phyloP scores from a whole-genome alignment of 495 filamentous ascomycete genomes.

The Glutinoglossum americanum region DNA sequence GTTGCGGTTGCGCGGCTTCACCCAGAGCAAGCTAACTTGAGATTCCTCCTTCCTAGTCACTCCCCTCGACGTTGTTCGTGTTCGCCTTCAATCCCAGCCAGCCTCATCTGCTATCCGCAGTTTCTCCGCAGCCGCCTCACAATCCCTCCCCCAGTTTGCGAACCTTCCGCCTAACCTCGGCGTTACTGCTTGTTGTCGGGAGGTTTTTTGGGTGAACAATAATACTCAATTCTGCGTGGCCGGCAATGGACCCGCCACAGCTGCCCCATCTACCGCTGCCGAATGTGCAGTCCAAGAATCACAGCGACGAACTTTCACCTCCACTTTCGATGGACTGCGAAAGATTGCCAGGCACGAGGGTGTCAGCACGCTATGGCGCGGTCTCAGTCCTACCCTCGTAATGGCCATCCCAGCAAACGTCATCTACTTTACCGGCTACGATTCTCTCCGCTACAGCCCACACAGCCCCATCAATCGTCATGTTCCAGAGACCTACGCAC shows the following conservation, averaged over 20 bases:
- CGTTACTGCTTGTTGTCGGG: conserved; percentile 85
- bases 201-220: conserved; percentile 92
- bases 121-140: conserved; percentile 9
- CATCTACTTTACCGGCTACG: conserved; percentile 98
- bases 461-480: conserved; percentile 40
- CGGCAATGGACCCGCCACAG: conserved; percentile 11
- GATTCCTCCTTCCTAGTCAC: conserved; percentile 37
- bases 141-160: conserved; percentile 30
- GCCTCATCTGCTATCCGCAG: conserved; percentile 16
- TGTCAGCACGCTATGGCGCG: conserved; percentile 69
- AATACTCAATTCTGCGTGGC: conserved; percentile 56
- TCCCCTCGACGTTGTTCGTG: conserved; percentile 87
- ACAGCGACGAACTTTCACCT: conserved; percentile 62
- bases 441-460: conserved; percentile 59
- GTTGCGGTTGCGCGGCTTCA: no score
- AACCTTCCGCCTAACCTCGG: conserved; percentile 57
- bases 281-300: conserved; percentile 79
- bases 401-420: conserved; percentile 95
- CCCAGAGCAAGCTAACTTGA: conserved; percentile 9
- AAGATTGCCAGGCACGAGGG: conserved; percentile 98
- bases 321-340: conserved; percentile 73
- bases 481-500: conserved; percentile 44
- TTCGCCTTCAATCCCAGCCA: conserved; percentile 76
- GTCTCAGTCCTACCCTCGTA: conserved; percentile 71
- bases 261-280: conserved; percentile 17